Evolutionary conservation across 1,284 basidiomycete genomes (phyloP), one percentile per base, ranked within the genome.

Genomic region (Leccinum insigne): DNA sequence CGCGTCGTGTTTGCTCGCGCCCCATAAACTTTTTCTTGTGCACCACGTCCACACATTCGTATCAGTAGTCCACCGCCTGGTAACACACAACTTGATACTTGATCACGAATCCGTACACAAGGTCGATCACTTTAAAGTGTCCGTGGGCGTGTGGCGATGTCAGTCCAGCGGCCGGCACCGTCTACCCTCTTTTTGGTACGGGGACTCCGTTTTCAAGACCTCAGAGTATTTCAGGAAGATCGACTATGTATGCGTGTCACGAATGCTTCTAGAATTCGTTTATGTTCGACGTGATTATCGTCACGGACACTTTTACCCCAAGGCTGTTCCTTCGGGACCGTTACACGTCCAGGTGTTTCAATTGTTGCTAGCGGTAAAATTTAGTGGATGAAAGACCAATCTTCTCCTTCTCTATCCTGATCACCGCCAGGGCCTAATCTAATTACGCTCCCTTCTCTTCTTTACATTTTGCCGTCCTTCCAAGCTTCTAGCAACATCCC

Each of bases 1-100:
- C 84, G 91, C 63, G 86, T 87, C 42, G 86, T 92, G n/a, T 75
- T 91, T 66, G 88, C 82, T 35, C 81, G 77, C 62, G 66, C 21
- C 63, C 60, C 63, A 61, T 72, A 62, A 75, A 6, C n/a, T 38
- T 5, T 44, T 35, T 5, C 10, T 18, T 40, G 2, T n/a, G 11
- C 16, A 18, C 62, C 35, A 52, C 54, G 7, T 29, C 32, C 10
- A 44, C 40, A 32, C 18, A 32, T 23, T 21, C 63, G 58, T 58
- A 58, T 61, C 67, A 47, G 40, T 32, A 18, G 23, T 35, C 16
- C 26, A 65, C 63, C 58, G 5, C 72, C 69, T 71, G 52, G 72
- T 68, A 59, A 72, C 69, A 61, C 44, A 63, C 63, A 14, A 57
- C 54, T 62, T 57, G 63, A 61, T 67, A 58, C 56, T 26, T 54